Evolutionary conservation across 192 early-diverging fungal genomes (phyloP), one percentile per base, ranked within the genome.

Genomic region (Helicostylum pulchrum): DNA sequence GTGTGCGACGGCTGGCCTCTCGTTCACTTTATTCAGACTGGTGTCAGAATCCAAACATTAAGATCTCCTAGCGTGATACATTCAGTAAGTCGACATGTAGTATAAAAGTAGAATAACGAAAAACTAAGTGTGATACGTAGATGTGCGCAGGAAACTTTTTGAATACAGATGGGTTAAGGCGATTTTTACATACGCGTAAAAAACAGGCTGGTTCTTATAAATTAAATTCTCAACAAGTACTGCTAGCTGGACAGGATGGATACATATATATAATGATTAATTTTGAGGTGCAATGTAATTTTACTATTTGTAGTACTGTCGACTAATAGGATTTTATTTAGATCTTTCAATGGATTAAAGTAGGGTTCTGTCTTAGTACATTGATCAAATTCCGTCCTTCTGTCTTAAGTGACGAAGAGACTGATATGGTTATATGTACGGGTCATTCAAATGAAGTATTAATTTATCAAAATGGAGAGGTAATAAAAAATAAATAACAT

Each of bases 81-180:
- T 43, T 68, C 76, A 15, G 75, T 77, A 66, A 56, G 58, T 17
- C 7, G 4, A 4, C 34, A 55, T 36, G 5, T 32, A 55, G 30
- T 9, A 46, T 51, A 4, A 6, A n/a, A 23, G 2, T 57, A 48
- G 7, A 45, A n/a, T 8, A 65, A 53, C 14, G 12, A 6, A 3
- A 5, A 50, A 10, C 63, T 12, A 42, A 43, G 8, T 30, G 11
- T 17, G 7, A 3, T 20, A 11, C 47, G 7, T 46, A 76, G 74
- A 58, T 76, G 45, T 76, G 74, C 19, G 30, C 74, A 30, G 74
- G 74, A 0, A 32, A 65, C n/a, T 76, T 76, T 48, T 36, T 63
- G 23, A 64, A 34, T 19, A 55, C 9, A 14, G 47, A 58, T 20
- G 12, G 12, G 2, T 43, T 21, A 7, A 39, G 21, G 42, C 61